Evolutionary conservation across 345 rosid species (phyloP).

Genomic region (Salix koriyanagi): DNA sequence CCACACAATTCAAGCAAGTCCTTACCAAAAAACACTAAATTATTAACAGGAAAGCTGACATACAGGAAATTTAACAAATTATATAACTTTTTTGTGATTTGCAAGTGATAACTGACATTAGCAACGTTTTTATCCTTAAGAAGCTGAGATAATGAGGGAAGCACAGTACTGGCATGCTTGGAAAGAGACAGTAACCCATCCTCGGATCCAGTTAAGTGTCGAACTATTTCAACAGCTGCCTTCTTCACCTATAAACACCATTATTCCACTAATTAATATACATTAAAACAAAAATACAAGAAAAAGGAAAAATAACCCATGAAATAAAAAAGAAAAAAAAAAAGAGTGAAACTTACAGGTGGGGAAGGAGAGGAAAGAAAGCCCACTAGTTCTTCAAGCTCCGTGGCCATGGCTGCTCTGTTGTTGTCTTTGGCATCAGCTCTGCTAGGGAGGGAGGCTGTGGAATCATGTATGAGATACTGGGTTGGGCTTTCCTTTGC

Average conservation of each 20-base stretch:
- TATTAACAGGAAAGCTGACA: background rate
- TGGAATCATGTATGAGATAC: background rate
- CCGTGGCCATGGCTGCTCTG: constrained; percentile 61
- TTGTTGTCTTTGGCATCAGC: background rate
- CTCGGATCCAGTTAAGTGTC: constrained; percentile 80
- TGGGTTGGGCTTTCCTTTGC: background rate
- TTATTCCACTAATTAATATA: background rate
- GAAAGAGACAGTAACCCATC: constrained; percentile 72
- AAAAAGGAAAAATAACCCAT: background rate
- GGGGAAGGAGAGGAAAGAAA: constrained; percentile 71
- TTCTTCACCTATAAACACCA: constrained; percentile 56
- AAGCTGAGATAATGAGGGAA: constrained; percentile 58
- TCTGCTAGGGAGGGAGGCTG: background rate
- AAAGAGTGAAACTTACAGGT: constrained; percentile 37
- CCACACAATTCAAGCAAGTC: background rate
- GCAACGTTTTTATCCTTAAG: constrained; percentile 63
- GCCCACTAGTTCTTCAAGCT: constrained; percentile 72
- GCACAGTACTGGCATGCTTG: constrained; percentile 39
- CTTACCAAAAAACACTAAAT: background rate
- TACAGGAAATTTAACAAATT: background rate
- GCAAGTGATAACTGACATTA: background rate
- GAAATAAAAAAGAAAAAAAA: background rate
- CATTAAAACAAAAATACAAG: background rate
- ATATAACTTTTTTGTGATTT: background rate
- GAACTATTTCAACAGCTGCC: constrained; percentile 76